Evolutionary conservation across 225 moss, liverwort and hornwort genomes (phyloP), one percentile per base, ranked within the genome.

Genomic region (Anthoceros angustus): DNA sequence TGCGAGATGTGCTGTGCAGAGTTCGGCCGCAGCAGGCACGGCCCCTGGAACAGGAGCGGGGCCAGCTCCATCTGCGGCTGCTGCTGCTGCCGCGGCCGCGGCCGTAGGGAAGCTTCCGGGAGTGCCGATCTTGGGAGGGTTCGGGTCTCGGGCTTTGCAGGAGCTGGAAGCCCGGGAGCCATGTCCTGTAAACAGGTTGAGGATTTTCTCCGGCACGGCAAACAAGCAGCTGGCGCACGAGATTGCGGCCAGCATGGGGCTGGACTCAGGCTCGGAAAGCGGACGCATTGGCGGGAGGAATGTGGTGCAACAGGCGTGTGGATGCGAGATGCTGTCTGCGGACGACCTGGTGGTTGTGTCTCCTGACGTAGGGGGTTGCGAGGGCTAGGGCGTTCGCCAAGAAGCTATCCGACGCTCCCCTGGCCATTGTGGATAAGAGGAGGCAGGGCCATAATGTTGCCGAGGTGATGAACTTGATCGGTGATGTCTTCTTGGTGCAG

Each of bases 391-490:
- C 94, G 41, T 95, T 95, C 69, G 94, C 94, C 40, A 95, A 95
- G 79, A 95, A 95, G 70, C 63, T 95, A 62, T 95, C 94, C 24
- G 94, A 95, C 76, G 94, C 94, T 62, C 94, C 94, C 72, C 75
- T 95, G 42, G 94, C 90, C 7, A 95, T 95, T 60, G 94, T 95
- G n/a, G 94, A 95, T 76, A 95, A 95, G 82, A 83, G 94, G 68
- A 86, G 90, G 32, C 94, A 95, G 42, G 90, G 86, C 23, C 94
- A 95, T 68, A 95, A 95, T 42, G 39, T 89, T 21, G 86, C 88
- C 8, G 90, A 95, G 89, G 94, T 90, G 10, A 90, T 95, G 94
- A 95, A 95, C 67, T 70, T 95, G 65, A 95, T 95, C 49, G 90
- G 94, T 61, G 94, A 95, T 67, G 94, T 95, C 8, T 94, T 41